Conservation (phyloP, 73 alveolate genomes). For the Paramecium tetraurelia region DNA sequence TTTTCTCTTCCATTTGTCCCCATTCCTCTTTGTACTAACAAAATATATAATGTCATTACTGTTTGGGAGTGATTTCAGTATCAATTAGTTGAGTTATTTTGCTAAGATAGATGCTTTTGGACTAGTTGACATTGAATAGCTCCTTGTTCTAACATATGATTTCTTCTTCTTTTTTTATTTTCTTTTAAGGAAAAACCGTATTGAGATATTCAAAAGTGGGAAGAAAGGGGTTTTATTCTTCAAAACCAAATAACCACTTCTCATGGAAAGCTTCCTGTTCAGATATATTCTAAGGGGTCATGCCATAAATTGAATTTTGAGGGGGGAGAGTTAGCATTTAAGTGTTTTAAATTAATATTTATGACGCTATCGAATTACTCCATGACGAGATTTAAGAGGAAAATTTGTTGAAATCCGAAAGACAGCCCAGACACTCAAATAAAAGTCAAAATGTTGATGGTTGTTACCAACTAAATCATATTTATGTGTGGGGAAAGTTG, state of each 20-base stretch:
- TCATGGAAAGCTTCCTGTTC: not conserved
- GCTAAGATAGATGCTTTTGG: slow-evolving; percentile 41
- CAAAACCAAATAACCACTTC: slow-evolving; percentile 24
- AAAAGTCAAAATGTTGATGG: not conserved
- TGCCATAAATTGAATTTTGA: not conserved
- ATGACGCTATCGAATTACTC: slow-evolving; percentile 36
- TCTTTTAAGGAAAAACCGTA: slow-evolving; percentile 12
- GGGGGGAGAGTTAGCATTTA: not conserved
- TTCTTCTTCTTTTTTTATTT: slow-evolving; percentile 37
- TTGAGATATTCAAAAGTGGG: slow-evolving; percentile 26
- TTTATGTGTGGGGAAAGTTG: not conserved
- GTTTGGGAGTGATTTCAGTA: slow-evolving; percentile 43
- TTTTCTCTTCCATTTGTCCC: slow-evolving; percentile 14
- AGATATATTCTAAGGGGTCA: not conserved
- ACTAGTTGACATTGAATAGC: slow-evolving; percentile 41
- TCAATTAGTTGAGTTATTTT: slow-evolving; percentile 28
- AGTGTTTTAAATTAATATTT: not conserved
- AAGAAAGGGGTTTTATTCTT: slow-evolving; percentile 15
- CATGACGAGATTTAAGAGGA: not conserved
- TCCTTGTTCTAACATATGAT: slow-evolving; percentile 34
- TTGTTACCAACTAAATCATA: not conserved
- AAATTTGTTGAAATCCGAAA: not conserved
- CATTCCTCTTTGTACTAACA: not conserved
- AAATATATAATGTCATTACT: not conserved
- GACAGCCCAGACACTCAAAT: not conserved